A percentile compares a stretch with the other conserved stretches of the same genome.
Evolutionary conservation across 495 filamentous ascomycete species (phyloP).

Genomic region (Thermothielavioides terrestris): DNA sequence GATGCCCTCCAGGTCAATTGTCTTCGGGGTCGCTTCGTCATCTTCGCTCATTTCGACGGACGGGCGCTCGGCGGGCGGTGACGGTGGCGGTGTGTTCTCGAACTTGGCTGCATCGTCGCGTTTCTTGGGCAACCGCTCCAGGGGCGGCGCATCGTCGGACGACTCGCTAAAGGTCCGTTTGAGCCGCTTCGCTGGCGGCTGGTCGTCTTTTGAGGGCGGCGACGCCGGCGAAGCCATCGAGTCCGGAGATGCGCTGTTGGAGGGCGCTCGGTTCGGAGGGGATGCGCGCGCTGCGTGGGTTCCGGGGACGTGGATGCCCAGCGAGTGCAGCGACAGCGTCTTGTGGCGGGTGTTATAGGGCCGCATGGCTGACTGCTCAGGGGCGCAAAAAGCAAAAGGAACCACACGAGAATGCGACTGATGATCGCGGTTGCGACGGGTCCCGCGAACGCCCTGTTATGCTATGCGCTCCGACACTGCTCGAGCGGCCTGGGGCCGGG

Average conservation of each 20-base stretch:
- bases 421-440: slow-evolving; percentile 16
- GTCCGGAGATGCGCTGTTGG: slow-evolving; percentile 29
- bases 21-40: slow-evolving; percentile 31
- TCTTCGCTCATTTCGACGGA: slow-evolving; percentile 39
- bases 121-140: slow-evolving; percentile 41
- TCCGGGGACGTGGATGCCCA: slow-evolving; percentile 82
- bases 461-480: slow-evolving; percentile 5
- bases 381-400: background rate
- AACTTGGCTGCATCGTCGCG: slow-evolving; percentile 49
- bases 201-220: slow-evolving; percentile 42
- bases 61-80: slow-evolving; percentile 41
- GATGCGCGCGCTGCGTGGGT: slow-evolving; percentile 55
- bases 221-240: slow-evolving; percentile 45
- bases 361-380: slow-evolving; percentile 48
- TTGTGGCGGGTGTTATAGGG: slow-evolving; percentile 98
- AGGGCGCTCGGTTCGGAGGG: slow-evolving; percentile 21
- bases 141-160: slow-evolving; percentile 39
- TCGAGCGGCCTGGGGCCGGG: background rate
- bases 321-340: slow-evolving; percentile 83
- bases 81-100: slow-evolving; percentile 72
- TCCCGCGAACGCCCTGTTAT: slow-evolving; percentile 1
- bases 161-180: slow-evolving; percentile 69
- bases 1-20: slow-evolving; percentile 78
- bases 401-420: slow-evolving; percentile 6
- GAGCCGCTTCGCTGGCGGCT: slow-evolving; percentile 69